These are phyloP conservation scores for Globisporangium paroecandrum DNA, from an alignment of 352 stramenopile genomes.

Conservation along the genomic window DNA sequence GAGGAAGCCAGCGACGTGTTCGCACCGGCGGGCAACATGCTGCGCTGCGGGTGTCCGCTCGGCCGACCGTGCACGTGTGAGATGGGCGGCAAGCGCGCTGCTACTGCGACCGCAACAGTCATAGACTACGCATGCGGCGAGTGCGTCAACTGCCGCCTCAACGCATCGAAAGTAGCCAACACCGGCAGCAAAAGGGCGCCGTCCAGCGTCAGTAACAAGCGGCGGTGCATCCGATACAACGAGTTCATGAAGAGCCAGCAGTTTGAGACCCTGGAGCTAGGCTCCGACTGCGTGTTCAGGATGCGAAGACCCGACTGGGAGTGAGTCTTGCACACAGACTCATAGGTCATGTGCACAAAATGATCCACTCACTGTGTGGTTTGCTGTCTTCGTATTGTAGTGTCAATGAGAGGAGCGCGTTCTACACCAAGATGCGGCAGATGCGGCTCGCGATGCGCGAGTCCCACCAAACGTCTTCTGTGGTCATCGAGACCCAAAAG, in stretches of 20 bases:
- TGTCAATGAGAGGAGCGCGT: constrained; percentile 34
- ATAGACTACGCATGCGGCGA: constrained; percentile 31
- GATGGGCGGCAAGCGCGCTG: constrained; percentile 26
- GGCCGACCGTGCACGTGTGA: constrained; percentile 60
- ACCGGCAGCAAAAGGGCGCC: neutral
- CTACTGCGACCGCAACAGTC: neutral
- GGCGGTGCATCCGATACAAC: constrained; percentile 52
- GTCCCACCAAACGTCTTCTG: constrained; percentile 21
- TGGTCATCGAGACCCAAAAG: constrained; percentile 37
- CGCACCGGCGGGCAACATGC: constrained; percentile 41
- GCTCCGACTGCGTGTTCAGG: constrained; percentile 37
- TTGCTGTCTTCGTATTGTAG: constrained; percentile 15
- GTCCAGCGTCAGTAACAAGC: constrained; percentile 15
- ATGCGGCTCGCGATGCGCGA: constrained; percentile 49
- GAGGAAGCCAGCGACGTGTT: constrained; percentile 21
- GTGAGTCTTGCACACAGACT: constrained; percentile 23
- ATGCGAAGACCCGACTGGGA: constrained; percentile 63
- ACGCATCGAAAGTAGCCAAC: constrained; percentile 24
- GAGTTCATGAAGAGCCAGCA: constrained; percentile 32
- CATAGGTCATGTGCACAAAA: neutral
- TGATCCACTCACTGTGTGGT: neutral
- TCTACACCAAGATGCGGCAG: constrained; percentile 52
- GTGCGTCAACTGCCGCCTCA: constrained; percentile 66
- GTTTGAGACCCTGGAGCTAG: constrained; percentile 40
- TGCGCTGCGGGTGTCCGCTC: constrained; percentile 51